Evolutionary conservation across 768 basidiomycete species (phyloP), one percentile per base, ranked within the genome.

Genomic region (Lyophyllum atratum): DNA sequence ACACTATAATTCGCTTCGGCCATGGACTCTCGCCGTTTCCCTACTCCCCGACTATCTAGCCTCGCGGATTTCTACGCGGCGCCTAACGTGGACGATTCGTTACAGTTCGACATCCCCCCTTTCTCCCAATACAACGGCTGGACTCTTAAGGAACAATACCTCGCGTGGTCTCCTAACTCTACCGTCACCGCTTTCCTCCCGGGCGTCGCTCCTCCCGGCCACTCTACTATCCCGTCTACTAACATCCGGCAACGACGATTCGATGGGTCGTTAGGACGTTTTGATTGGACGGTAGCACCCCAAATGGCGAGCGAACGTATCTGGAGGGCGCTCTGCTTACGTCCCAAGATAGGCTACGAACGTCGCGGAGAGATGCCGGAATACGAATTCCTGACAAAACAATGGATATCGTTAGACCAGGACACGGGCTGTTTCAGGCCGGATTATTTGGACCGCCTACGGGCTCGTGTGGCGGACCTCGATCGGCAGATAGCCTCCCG

Each of bases 231-330:
- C 19, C 19, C 34, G 8, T 21, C 39, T 4, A 9, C 17, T 17
- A 29, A 21, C 17, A 28, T 31, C 40, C 31, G 5, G 24, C 26
- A n/a, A 3, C 14, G 26, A 42, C 42, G n/a, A 12, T 25, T n/a
- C 42, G 59, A 29, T n/a, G n/a, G n/a, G n/a, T n/a, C n/a, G n/a
- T n/a, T n/a, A n/a, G 24, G 47, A 4, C 34, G 59, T 1, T 55
- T 39, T 44, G 59, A 64, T 64, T 58, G 21, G 63, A 66, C 31
- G 56, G 42, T 12, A 58, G 58, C 0, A 39, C 63, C 63, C 11
- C 60, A 64, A 45, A 15, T 53, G 8, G 4, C 17, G 12, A 3
- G 6, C 12, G 14, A 37, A 9, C 34, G 34, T 14, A 9, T 37
- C 6, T 37, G 34, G 34, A 37, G 12, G 34, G 34, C 34, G 34